Base-by-base conservation (phyloP, 1,284 basidiomycete genomes). In the Cryptococcus sp. region DNA sequence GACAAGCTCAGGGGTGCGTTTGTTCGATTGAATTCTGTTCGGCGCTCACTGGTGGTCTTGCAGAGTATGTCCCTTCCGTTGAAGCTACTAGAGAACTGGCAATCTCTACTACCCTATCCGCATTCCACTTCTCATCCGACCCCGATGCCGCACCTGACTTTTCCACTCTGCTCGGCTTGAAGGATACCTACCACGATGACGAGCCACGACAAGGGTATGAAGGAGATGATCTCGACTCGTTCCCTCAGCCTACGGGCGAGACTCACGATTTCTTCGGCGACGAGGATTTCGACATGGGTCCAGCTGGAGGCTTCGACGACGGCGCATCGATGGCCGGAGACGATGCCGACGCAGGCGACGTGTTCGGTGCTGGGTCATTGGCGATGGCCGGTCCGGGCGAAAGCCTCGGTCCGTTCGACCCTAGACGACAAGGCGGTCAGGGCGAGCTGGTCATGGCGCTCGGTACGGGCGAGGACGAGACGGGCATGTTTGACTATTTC, bases 401-500 rank as follows among this genome's bases (percentile, higher is more conserved):
- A 42, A 78, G 61, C 11, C 61, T 77, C 38, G 76, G 87, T 19
- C 86, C 89, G 0, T 93, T 92, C 70, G 91, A 93, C 75, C 91
- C 91, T 16, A 82, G 88, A 39, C 81, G 84, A 19, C 81, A 81
- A 56, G 87, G 88, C 7, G 87, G 87, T 61, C 86, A 88, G 56
- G 82, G 87, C 3, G 89, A 92, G 68, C 80, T 94, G 31, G 84
- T 93, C 54, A 85, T 96, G 83, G 89, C 90, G 0, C 89, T 95
- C 85, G 86, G 86, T 10, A 86, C 87, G 52, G 84, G 81, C 1
- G 85, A 67, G 6, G 68, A 64, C 15, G 68, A 69, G 38, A 74
- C 72, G 31, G 85, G 81, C 31, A 88, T 93, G 81, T 87, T 98
- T 80, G 92, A 95, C 71, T 97, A 96, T 78, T 97, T 99, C 75